These are phyloP conservation scores for Craterostigma plantagineum DNA, from an alignment of 257 asterid species.

Conservation along the genomic window DNA sequence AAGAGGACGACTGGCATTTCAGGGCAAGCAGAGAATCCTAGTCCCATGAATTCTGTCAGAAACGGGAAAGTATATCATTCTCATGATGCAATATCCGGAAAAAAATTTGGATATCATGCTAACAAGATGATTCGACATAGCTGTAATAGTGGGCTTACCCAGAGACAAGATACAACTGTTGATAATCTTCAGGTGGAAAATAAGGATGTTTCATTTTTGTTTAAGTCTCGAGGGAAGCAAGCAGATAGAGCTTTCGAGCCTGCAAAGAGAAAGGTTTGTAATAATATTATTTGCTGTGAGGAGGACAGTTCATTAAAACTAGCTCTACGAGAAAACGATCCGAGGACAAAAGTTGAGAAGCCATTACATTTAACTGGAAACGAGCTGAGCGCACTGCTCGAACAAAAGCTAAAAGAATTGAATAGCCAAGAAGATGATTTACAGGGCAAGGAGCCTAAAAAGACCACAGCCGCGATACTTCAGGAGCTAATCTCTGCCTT, in stretches of 20 bases:
- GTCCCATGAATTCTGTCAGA: slow-evolving; percentile 10
- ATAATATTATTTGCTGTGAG: not conserved
- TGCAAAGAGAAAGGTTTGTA: slow-evolving; percentile 11
- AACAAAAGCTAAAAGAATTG: slow-evolving; percentile 69
- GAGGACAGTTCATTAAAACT: too few relatives aligned
- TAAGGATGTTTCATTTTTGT: slow-evolving; percentile 22
- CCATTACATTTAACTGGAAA: slow-evolving; percentile 40
- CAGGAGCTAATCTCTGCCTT: slow-evolving; percentile 85
- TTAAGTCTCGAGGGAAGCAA: slow-evolving; percentile 32
- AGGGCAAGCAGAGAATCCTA: slow-evolving; percentile 24
- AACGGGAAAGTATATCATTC: slow-evolving; percentile 9
- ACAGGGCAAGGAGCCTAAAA: slow-evolving; percentile 29
- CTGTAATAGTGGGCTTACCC: too few relatives aligned
- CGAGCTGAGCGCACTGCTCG: slow-evolving; percentile 54
- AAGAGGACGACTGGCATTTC: slow-evolving; percentile 31
- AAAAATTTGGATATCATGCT: too few relatives aligned
- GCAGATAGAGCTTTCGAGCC: slow-evolving; percentile 13
- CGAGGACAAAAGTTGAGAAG: slow-evolving; percentile 12
- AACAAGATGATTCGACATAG: slow-evolving; percentile 5
- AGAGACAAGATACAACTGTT: too few relatives aligned
- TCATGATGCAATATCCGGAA: too few relatives aligned
- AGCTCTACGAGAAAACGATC: slow-evolving; percentile 20
- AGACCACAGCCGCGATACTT: slow-evolving; percentile 57
- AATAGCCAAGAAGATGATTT: slow-evolving; percentile 45
- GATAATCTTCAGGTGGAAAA: not conserved